Percentiles rank a stretch among this genome's conserved stretches.
Evolutionary conservation across 2,329 filamentous ascomycete species (phyloP).

Genomic region (Myriosclerotinia curreyana): DNA sequence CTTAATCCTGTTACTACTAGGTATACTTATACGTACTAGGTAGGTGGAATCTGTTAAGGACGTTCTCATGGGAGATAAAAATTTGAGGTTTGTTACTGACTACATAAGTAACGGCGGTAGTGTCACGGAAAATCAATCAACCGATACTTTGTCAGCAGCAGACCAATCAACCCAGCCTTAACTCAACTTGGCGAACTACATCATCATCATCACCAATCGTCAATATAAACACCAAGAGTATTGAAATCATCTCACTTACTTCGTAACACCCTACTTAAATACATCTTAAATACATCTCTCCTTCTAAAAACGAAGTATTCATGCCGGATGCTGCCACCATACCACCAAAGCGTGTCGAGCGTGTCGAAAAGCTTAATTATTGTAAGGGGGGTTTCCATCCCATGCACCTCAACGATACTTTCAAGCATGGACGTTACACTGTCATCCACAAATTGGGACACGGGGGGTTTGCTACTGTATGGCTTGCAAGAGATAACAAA

Average conservation of each 20-base stretch:
- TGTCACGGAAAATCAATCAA: slow-evolving; percentile 3
- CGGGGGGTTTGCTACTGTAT: slow-evolving; percentile 47
- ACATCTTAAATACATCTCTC: not conserved
- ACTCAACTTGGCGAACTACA: too few species aligned
- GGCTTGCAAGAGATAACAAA: slow-evolving; percentile 42
- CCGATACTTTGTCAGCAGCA: slow-evolving; percentile 3
- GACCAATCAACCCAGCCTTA: not conserved
- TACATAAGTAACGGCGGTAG: too few species aligned
- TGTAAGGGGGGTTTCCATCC: slow-evolving; percentile 45
- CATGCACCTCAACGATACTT: slow-evolving; percentile 44
- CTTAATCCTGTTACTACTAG: too few species aligned
- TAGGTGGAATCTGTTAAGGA: too few species aligned
- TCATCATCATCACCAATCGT: not conserved
- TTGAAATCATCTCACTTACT: not conserved
- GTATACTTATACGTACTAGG: too few species aligned
- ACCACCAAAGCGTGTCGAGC: not conserved
- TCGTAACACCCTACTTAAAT: not conserved
- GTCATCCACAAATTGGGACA: slow-evolving; percentile 47
- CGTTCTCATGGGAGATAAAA: too few species aligned
- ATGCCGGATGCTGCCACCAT: not conserved
- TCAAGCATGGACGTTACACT: slow-evolving; percentile 45
- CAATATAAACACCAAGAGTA: not conserved
- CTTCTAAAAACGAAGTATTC: too few species aligned
- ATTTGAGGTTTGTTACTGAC: too few species aligned
- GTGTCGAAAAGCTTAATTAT: slow-evolving; percentile 27